These are phyloP conservation scores for Microstroma glucosiphilum DNA, from an alignment of 1,284 basidiomycete genomes.

Conservation along the genomic window DNA sequence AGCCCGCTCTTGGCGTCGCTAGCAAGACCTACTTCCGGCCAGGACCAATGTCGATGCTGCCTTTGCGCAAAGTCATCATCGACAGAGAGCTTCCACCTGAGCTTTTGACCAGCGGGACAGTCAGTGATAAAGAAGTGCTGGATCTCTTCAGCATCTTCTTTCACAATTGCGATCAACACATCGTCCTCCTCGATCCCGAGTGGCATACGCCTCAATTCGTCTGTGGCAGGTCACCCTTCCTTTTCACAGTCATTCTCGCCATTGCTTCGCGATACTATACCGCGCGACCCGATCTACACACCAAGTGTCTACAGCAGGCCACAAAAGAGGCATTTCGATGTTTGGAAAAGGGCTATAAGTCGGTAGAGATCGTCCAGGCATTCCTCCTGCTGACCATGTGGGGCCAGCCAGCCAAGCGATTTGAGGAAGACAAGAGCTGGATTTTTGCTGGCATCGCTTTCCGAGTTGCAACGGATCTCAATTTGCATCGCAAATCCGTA, in stretches of 20 bases:
- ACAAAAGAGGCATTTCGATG: constrained; percentile 76
- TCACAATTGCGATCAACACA: constrained; percentile 52
- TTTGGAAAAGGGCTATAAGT: constrained; percentile 72
- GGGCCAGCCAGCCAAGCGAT: constrained; percentile 55
- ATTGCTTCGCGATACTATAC: constrained; percentile 86
- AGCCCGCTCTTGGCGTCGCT: constrained; percentile 65
- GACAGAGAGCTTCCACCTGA: constrained; percentile 78
- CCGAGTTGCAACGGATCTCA: constrained; percentile 91
- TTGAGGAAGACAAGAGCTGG: constrained; percentile 96
- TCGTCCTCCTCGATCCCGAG: constrained; percentile 44
- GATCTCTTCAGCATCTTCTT: constrained; percentile 85
- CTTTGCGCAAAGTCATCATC: constrained; percentile 71
- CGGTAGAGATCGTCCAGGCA: constrained; percentile 63
- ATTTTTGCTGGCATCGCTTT: constrained; percentile 54
- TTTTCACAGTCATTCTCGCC: constrained; percentile 65
- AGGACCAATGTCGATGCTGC: constrained; percentile 56
- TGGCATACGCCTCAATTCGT: constrained; percentile 49
- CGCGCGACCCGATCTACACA: constrained; percentile 73
- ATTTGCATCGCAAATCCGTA: constrained; percentile 79
- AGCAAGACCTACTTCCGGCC: constrained; percentile 91
- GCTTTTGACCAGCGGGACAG: constrained; percentile 71
- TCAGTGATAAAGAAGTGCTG: constrained; percentile 71
- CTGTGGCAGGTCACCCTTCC: constrained; percentile 46
- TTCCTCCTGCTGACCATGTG: constrained; percentile 52
- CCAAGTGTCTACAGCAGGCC: constrained; percentile 71